Base-by-base conservation (phyloP, 352 stramenopile genomes). In the Pythium plurisporium region DNA sequence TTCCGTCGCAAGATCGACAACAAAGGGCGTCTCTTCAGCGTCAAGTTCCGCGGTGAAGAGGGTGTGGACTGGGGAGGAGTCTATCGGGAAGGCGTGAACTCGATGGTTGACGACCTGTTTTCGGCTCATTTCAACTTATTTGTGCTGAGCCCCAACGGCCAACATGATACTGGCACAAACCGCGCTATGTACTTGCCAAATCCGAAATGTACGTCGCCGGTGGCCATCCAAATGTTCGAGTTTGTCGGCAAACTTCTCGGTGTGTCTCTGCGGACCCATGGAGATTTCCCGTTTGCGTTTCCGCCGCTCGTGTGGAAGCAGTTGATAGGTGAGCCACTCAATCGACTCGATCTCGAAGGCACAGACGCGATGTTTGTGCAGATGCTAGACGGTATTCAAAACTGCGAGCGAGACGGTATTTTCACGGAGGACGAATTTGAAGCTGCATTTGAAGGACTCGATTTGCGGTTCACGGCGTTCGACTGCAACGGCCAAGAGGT, bases 201-300 rank as follows among this genome's bases (percentile, higher is more conserved):
- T 51, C 82, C 82, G 9, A 91, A 93, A 57, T 96, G 86, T 54
- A 92, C 82, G 54, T 94, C 86, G 19, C 86, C 84, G 10, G 79
- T 94, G 19, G 83, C 86, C 0, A 91, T 90, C 55, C 78, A 95
- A 62, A 98, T 98, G 91, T 97, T 89, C 30, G 78, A 92, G 41
- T 98, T 98, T 67, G 86, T 97, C 5, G 94, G 94, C 14, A 96
- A 98, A 62, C 58, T 98, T 17, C 76, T 98, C 30, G 94, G 94
- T 19, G 95, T 98, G 45, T 96, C 89, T n/a, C 72, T 98, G 25
- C 90, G 94, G 19, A 96, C 91, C 5, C 90, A 88, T 23, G 89
- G 93, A 7, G 92, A 97, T 49, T 94, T 98, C 19, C 89, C 89
- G 10, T 95, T 98, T 38, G 87, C 91, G 46, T 78, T 98, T 20